Evolutionary conservation across 176 grass and related monocot genomes (phyloP), one percentile per base, ranked within the genome.

Genomic region (Alloteropsis semialata): DNA sequence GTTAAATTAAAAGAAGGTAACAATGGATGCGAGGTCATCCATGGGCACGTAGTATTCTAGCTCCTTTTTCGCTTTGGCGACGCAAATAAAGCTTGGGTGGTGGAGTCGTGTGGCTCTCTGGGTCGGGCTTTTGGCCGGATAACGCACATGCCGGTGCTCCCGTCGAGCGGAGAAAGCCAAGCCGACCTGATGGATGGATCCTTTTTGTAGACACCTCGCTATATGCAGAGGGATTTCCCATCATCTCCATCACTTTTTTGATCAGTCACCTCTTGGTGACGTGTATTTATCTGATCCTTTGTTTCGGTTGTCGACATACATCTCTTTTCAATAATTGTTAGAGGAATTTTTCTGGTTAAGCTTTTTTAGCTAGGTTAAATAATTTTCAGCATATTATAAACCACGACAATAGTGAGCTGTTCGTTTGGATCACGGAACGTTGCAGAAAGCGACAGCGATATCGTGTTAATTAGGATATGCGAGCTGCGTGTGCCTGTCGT

Each of bases 51-150:
- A 22, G 65, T 43, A 21, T 69, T 34, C 46, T 7, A 21, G 3
- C 15, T 21, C 24, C 36, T 27, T 63, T 28, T 44, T 54, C 39
- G 25, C 72, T 88, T 77, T 87, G 51, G 42, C 4, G 15, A 64
- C 19, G 57, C 5, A 62, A 62, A 25, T 10, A 80, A 73, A 85
- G 34, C 50, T 6, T 30, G 17, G n/a, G 51, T 13, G 74, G 37
- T 41, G 33, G 22, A 27, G 51, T 79, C 44, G 56, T 74, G 56
- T 30, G 75, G 65, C 55, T 79, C 6, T 70, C 28, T 30, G 11
- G 54, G 22, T 19, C 75, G 41, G 41, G 55, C 76, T 72, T 86
- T 86, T 54, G 33, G 29, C 58, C 44, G 84, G 84, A 81, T 86
- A 86, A 74, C 58, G 68, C 69, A 74, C 58, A 62, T 86, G 76